These are phyloP conservation scores for Platanthera zijinensis DNA, from an alignment of 106 monocot genomes.

Conservation along the genomic window DNA sequence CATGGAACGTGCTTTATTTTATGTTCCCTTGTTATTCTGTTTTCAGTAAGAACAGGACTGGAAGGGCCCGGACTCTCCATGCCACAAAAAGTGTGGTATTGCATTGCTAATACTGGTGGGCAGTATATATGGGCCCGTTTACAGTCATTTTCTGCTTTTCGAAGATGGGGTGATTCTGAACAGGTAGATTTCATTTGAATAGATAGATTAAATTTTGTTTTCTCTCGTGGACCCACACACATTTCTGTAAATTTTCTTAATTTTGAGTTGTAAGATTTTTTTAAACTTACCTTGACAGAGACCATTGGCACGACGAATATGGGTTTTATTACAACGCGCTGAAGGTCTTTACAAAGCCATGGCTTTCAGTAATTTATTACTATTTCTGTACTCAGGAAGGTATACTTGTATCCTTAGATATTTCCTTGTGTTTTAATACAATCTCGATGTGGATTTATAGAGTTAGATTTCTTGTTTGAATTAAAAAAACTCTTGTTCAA, in stretches of 20 bases:
- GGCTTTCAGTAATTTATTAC: conserved; percentile 58
- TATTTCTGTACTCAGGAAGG: conserved; percentile 93
- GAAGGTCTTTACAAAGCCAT: conserved; percentile 87
- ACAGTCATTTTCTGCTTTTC: conserved; percentile 92
- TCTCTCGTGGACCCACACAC: background rate
- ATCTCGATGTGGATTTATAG: background rate
- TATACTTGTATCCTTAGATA: conserved; percentile 10
- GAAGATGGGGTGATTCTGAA: conserved; percentile 96
- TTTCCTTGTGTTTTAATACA: background rate
- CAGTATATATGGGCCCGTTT: conserved; percentile 88
- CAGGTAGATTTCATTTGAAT: conserved; percentile 34
- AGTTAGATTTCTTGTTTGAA: background rate
- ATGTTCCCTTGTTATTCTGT: background rate
- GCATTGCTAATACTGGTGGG: conserved; percentile 75
- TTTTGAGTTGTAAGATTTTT: background rate
- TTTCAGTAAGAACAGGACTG: conserved; percentile 90
- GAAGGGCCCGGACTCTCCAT: conserved; percentile 93
- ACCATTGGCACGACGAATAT: conserved; percentile 52
- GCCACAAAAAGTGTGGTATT: conserved; percentile 94
- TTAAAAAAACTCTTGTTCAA: background rate
- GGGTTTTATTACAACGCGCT: conserved; percentile 59
- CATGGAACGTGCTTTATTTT: background rate
- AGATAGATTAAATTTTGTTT: background rate
- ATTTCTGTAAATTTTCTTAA: background rate
- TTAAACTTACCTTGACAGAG: conserved; percentile 28